A percentile compares a stretch with the other conserved stretches of the same genome.
Conservation (phyloP, 176 grass and related monocot species). For the Chloris gayana region DNA sequence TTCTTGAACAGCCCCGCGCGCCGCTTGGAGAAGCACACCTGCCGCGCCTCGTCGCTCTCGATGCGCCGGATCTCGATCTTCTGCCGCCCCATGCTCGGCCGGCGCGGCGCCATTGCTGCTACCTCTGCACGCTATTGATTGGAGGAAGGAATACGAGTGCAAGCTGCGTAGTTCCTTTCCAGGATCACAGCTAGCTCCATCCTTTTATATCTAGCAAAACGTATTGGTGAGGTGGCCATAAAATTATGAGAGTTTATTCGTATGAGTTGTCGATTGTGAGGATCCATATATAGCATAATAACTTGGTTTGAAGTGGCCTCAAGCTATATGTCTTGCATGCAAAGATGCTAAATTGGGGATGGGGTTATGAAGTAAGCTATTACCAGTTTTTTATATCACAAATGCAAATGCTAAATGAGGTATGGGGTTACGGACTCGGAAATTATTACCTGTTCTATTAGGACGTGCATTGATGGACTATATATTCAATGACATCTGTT, state of each 20-base stretch:
- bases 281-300: background rate
- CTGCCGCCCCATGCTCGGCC: constrained; percentile 46
- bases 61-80: constrained; percentile 65
- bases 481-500: background rate
- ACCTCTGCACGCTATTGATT: background rate
- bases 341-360: background rate
- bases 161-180: background rate
- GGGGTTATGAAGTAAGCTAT: background rate
- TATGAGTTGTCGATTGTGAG: background rate
- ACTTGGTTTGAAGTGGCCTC: background rate
- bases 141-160: background rate
- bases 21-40: constrained; percentile 66
- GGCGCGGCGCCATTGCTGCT: constrained; percentile 38
- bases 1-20: constrained; percentile 62
- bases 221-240: background rate
- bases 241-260: background rate
- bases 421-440: background rate
- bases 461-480: background rate
- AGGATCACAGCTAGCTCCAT: background rate
- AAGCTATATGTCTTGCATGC: background rate
- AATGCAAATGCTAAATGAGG: background rate
- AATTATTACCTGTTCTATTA: background rate
- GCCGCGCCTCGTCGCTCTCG: constrained; percentile 53
- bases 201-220: background rate
- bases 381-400: background rate